Evolutionary conservation across 495 filamentous ascomycete genomes (phyloP).

Genomic region (Glutinoglossum americanum): DNA sequence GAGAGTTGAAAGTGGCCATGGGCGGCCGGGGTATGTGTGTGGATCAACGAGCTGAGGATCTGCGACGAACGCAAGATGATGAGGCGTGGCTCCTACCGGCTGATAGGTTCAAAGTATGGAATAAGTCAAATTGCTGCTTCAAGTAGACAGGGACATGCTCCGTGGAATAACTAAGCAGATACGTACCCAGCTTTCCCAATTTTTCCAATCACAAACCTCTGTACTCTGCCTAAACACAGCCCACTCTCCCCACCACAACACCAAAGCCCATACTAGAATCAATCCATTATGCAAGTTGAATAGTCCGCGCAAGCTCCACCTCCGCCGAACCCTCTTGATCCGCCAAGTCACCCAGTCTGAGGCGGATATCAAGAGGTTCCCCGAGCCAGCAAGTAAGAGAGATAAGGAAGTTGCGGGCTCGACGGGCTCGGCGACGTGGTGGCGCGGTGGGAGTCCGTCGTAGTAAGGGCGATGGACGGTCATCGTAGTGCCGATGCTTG

Average conservation of each 20-base stretch:
- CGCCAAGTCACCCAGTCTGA: not conserved
- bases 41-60: constrained; percentile 97
- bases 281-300: constrained; percentile 15
- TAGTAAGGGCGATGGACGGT: not conserved
- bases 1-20: constrained; percentile 62
- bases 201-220: constrained; percentile 53
- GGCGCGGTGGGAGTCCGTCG: not conserved
- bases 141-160: not conserved
- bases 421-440: not conserved
- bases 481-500: not conserved
- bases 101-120: constrained; percentile 14
- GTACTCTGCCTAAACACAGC: constrained; percentile 47
- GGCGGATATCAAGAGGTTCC: not conserved
- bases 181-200: constrained; percentile 86
- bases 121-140: not conserved
- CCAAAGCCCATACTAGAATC: constrained; percentile 49
- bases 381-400: not conserved
- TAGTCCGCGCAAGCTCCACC: not conserved
- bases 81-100: constrained; percentile 56
- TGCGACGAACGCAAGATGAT: constrained; percentile 72
- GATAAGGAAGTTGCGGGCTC: not conserved
- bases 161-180: not conserved
- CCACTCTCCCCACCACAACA: constrained; percentile 75
- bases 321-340: not conserved
- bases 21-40: constrained; percentile 85